These are phyloP conservation scores for Pseudohalonectria lignicola DNA, from an alignment of 2,329 filamentous ascomycete genomes.

Conservation along the genomic window DNA sequence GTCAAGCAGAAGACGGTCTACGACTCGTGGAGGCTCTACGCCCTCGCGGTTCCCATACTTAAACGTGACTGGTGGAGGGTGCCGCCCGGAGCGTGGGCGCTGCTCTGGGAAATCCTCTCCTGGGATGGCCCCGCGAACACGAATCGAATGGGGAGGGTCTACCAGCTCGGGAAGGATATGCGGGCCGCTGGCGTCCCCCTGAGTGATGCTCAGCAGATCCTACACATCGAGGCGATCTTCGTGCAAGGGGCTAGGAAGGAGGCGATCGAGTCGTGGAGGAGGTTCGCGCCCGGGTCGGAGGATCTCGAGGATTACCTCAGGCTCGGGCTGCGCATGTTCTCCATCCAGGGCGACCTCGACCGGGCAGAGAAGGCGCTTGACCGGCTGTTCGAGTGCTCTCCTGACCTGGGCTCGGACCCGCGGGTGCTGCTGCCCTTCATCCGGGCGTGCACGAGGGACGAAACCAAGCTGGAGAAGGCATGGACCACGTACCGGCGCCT, in stretches of 20 bases:
- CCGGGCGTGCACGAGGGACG: slow-evolving; percentile 40
- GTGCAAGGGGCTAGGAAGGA: slow-evolving; percentile 46
- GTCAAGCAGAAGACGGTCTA: slow-evolving; percentile 14
- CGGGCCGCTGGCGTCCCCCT: slow-evolving; percentile 44
- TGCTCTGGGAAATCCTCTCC: slow-evolving; percentile 54
- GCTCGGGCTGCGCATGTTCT: slow-evolving; percentile 55
- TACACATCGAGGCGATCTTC: slow-evolving; percentile 59
- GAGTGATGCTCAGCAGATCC: slow-evolving; percentile 45
- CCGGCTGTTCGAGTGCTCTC: slow-evolving; percentile 16
- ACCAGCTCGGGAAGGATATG: slow-evolving; percentile 55
- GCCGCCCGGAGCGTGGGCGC: slow-evolving; percentile 49
- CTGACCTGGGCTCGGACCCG: slow-evolving; percentile 26
- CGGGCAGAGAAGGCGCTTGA: slow-evolving; percentile 46
- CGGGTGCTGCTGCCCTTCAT: slow-evolving; percentile 60
- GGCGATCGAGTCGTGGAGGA: slow-evolving; percentile 54
- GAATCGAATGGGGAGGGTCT: slow-evolving; percentile 49
- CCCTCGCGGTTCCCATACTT: slow-evolving; percentile 30
- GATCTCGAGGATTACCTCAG: slow-evolving; percentile 48
- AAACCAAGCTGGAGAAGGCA: slow-evolving; percentile 34
- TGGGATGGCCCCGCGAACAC: slow-evolving; percentile 34
- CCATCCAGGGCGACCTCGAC: slow-evolving; percentile 43
- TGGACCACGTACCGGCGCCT: slow-evolving; percentile 59
- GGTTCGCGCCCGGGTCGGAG: slow-evolving; percentile 32
- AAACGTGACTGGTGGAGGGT: slow-evolving; percentile 39
- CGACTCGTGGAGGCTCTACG: slow-evolving; percentile 38